Evolutionary conservation across 1,284 basidiomycete genomes (phyloP).

Genomic region (Athelia sp.): DNA sequence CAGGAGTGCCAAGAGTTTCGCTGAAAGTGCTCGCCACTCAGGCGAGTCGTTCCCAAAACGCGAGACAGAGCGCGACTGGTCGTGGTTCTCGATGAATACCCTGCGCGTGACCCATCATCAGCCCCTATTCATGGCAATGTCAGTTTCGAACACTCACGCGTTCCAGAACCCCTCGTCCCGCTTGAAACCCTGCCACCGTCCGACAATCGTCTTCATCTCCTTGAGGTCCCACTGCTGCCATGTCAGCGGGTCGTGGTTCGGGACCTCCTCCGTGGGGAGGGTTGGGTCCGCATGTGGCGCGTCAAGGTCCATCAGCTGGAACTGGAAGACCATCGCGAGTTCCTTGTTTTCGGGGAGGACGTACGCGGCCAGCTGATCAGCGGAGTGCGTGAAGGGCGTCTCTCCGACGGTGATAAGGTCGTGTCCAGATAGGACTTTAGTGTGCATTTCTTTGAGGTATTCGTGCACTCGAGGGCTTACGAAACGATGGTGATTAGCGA

Average conservation of each 20-base stretch:
- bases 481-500: conserved; percentile 1
- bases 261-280: conserved; percentile 18
- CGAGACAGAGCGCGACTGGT: conserved; percentile 58
- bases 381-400: conserved; percentile 51
- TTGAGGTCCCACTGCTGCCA: conserved; percentile 46
- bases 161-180: conserved; percentile 63
- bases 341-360: conserved; percentile 59
- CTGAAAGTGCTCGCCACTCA: conserved; percentile 48
- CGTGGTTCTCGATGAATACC: conserved; percentile 65
- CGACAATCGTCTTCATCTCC: conserved; percentile 52
- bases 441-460: conserved; percentile 64
- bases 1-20: conserved; percentile 62
- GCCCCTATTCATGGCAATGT: conserved; percentile 4
- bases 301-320: conserved; percentile 59
- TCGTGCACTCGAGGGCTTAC: conserved; percentile 59
- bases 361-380: conserved; percentile 47
- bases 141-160: conserved; percentile 40
- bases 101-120: conserved; percentile 27
- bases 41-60: conserved; percentile 58
- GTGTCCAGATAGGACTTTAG: conserved; percentile 50
- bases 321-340: conserved; percentile 67
- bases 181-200: conserved; percentile 57
- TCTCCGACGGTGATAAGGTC: conserved; percentile 68
- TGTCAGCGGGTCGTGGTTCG: conserved; percentile 30
- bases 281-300: conserved; percentile 11